phyloP scores from a whole-genome alignment of 208 protist species.

The Acanthamoeba healyi region DNA sequence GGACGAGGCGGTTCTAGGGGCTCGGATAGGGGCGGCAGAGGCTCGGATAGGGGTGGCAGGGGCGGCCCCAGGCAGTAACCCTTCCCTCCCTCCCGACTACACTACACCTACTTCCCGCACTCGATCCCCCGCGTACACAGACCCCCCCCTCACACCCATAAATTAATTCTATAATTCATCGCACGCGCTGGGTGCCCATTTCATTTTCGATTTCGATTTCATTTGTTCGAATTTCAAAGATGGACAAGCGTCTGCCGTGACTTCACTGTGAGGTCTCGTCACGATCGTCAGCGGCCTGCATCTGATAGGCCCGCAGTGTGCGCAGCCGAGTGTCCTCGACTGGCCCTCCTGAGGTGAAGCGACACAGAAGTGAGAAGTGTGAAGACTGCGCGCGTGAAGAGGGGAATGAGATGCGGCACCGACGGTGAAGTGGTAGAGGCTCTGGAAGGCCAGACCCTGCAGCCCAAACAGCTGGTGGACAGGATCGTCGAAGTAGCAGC shows the following conservation, averaged over 20 bases:
- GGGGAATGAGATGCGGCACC: background rate
- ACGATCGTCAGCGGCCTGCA: background rate
- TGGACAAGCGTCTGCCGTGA: too few relatives aligned
- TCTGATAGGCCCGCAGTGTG: conserved; percentile 35
- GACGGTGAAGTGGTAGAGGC: conserved; percentile 70
- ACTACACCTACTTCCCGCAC: background rate
- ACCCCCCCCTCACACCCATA: too few relatives aligned
- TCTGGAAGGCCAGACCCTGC: background rate
- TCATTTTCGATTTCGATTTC: background rate
- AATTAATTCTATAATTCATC: background rate
- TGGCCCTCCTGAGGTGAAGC: background rate
- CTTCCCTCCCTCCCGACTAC: background rate
- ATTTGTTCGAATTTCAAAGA: too few relatives aligned
- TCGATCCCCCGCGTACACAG: too few relatives aligned
- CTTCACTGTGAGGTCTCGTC: too few relatives aligned
- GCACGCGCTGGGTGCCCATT: background rate
- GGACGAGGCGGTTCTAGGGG: conserved; percentile 5
- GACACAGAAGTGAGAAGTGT: background rate
- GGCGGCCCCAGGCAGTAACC: conserved; percentile 4
- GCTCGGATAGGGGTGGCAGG: background rate
- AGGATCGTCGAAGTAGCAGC: conserved; percentile 63
- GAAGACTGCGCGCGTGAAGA: background rate
- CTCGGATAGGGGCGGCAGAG: background rate
- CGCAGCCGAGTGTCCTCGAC: conserved; percentile 44
- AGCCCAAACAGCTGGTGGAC: conserved; percentile 57